phyloP scores from a whole-genome alignment of 495 filamentous ascomycete genomes.

The Annulohypoxylon stygium region DNA sequence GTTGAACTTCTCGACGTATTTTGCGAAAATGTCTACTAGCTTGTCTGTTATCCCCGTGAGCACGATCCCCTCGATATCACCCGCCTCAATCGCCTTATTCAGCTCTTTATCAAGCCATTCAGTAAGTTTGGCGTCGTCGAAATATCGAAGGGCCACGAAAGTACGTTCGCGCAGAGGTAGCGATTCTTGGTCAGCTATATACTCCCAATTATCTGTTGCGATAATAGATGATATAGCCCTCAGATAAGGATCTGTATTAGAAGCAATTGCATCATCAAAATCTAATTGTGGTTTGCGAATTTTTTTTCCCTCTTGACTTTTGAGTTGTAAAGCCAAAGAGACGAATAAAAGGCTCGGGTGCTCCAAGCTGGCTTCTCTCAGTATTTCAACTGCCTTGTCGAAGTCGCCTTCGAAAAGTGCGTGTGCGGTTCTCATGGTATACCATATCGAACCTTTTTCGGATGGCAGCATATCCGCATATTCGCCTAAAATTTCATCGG shows the following conservation, averaged over 20 bases:
- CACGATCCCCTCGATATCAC: conserved; percentile 89
- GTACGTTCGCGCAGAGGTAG: conserved; percentile 88
- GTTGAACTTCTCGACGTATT: conserved; percentile 86
- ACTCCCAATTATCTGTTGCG: conserved; percentile 86
- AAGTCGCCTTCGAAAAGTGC: conserved; percentile 81
- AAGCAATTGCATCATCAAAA: conserved; percentile 62
- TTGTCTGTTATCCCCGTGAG: conserved; percentile 86
- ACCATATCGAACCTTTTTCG: conserved; percentile 72
- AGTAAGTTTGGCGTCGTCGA: conserved; percentile 81
- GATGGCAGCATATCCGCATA: conserved; percentile 63
- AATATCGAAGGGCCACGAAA: conserved; percentile 85
- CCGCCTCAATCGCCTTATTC: conserved; percentile 72
- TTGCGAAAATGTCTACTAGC: conserved; percentile 85
- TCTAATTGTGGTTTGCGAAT: conserved; percentile 56
- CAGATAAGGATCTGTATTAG: conserved; percentile 81
- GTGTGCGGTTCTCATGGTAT: conserved; percentile 84
- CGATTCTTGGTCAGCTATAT: conserved; percentile 82
- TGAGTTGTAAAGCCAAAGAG: conserved; percentile 65
- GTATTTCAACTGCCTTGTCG: conserved; percentile 66
- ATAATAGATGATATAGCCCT: conserved; percentile 94
- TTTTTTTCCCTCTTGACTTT: conserved; percentile 53
- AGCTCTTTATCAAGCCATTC: conserved; percentile 76
- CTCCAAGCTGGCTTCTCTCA: conserved; percentile 63
- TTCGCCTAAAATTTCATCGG: conserved; percentile 68
- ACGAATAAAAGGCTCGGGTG: conserved; percentile 66